phyloP scores from a whole-genome alignment of 192 early-diverging fungal genomes.

The Thamnidium elegans region DNA sequence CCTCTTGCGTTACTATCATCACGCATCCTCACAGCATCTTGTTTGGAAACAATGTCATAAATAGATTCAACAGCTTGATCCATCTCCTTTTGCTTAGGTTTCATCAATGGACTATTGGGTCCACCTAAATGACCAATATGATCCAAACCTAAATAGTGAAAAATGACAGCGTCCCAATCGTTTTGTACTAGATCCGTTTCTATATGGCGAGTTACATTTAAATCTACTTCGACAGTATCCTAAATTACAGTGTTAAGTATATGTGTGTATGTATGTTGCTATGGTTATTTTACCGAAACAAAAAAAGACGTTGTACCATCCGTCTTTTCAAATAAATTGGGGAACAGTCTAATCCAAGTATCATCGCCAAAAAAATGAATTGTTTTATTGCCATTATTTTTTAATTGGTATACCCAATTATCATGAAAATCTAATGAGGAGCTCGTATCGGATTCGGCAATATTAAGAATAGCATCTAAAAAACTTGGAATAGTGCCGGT shows the following conservation, averaged over 20 bases:
- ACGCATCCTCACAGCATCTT: conserved; percentile 44
- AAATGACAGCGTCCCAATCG: conserved; percentile 71
- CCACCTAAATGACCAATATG: conserved; percentile 77
- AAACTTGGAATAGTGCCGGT: conserved; percentile 80
- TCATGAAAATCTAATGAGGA: conserved; percentile 59
- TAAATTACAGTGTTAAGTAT: conserved; percentile 47
- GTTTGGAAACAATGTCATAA: conserved; percentile 43
- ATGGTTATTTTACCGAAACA: conserved; percentile 60
- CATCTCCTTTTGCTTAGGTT: conserved; percentile 76
- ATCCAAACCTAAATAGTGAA: conserved; percentile 82
- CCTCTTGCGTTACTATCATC: conserved; percentile 42
- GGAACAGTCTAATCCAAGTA: conserved; percentile 91
- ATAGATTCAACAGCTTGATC: conserved; percentile 59
- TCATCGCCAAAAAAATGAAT: conserved; percentile 91
- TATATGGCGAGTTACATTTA: conserved; percentile 70
- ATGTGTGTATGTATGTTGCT: conserved; percentile 23
- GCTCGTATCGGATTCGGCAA: conserved; percentile 71
- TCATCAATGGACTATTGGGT: conserved; percentile 64
- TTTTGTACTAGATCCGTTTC: conserved; percentile 47
- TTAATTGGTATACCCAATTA: conserved; percentile 70
- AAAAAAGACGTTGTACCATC: conserved; percentile 69
- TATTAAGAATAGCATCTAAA: conserved; percentile 77
- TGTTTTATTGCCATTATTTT: conserved; percentile 45
- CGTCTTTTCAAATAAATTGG: conserved; percentile 53
- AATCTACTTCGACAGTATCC: conserved; percentile 75